Evolutionary conservation across 352 stramenopile genomes (phyloP), one percentile per base, ranked within the genome.

Genomic region (Labyrinthula sp.): DNA sequence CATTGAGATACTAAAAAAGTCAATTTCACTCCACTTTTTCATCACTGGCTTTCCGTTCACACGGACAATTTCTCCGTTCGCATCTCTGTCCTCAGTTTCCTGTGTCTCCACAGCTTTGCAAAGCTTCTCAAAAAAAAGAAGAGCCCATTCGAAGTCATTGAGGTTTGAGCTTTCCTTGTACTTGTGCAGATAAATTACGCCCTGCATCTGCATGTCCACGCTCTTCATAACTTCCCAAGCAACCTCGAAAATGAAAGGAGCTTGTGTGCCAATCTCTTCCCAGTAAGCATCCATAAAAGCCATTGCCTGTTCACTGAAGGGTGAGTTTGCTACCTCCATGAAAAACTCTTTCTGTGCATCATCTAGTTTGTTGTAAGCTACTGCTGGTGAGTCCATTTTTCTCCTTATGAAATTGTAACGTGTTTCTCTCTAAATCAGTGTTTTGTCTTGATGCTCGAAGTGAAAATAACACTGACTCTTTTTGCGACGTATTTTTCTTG

Each of bases 91-190:
- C 0, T 45, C 31, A n/a, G n/a, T n/a, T n/a, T n/a, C n/a, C n/a
- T n/a, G n/a, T n/a, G n/a, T n/a, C n/a, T n/a, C n/a, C 18, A 55
- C 38, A 21, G 24, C 10, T 35, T 52, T 52, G 43, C 43, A 52
- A 7, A 52, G 43, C 30, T 52, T 43, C 43, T 52, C 43, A 25
- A 45, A 52, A 50, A 52, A 52, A 25, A 45, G 47, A 18, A 52
- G 43, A 3, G 31, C 43, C 15, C 40, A 36, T 31, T 52, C 43
- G 21, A 52, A 52, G 34, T 52, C 43, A n/a, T n/a, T n/a, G 15
- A 52, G 15, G 26, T 48, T 24, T 15, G 30, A 45, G 23, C 43
- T 35, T 35, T 52, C 43, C 33, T 52, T 24, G 34, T 52, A 52
- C 43, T 45, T 25, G 35, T 52, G 43, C 10, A 52, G 18, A 20